A percentile compares a stretch with the other conserved stretches of the same genome.
phyloP scores from a whole-genome alignment of 2,329 filamentous ascomycete species.

The Pseudogymnoascus sp. region DNA sequence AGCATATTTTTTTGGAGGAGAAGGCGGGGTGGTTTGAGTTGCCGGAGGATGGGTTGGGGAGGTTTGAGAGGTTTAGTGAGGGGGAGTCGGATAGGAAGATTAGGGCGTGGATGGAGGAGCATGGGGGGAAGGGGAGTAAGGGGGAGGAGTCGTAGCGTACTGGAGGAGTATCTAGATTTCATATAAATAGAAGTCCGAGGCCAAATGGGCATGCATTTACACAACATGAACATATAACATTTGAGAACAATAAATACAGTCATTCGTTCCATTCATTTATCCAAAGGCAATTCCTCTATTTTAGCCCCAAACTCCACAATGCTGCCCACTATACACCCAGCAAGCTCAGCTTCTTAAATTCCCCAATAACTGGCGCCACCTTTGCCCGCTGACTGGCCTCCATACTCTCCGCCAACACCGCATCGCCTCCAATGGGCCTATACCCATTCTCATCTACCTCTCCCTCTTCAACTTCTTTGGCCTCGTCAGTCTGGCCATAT shows the following conservation, averaged over 20 bases:
- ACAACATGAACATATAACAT: background rate
- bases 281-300: slow-evolving; percentile 4
- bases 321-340: slow-evolving; percentile 21
- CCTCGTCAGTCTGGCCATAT: slow-evolving; percentile 39
- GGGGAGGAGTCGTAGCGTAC: background rate
- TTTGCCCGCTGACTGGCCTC: slow-evolving; percentile 23
- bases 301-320: slow-evolving; percentile 7
- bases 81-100: slow-evolving; percentile 20
- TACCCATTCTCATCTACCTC: slow-evolving; percentile 23
- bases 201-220: background rate
- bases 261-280: slow-evolving; percentile 3
- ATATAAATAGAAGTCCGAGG: background rate
- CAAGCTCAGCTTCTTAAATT: slow-evolving; percentile 38
- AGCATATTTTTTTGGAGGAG: slow-evolving; percentile 39
- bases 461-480: slow-evolving; percentile 19
- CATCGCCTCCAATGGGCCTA: slow-evolving; percentile 27
- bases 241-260: background rate
- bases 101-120: slow-evolving; percentile 22
- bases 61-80: slow-evolving; percentile 22
- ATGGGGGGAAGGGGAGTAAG: background rate
- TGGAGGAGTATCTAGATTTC: background rate
- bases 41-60: slow-evolving; percentile 30
- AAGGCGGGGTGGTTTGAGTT: slow-evolving; percentile 33
- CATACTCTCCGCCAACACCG: slow-evolving; percentile 28
- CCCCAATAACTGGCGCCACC: slow-evolving; percentile 25